A percentile compares a stretch with the other conserved stretches of the same genome.
Evolutionary conservation across 2,329 filamentous ascomycete genomes (phyloP).

Genomic region (Xylaria sp.): DNA sequence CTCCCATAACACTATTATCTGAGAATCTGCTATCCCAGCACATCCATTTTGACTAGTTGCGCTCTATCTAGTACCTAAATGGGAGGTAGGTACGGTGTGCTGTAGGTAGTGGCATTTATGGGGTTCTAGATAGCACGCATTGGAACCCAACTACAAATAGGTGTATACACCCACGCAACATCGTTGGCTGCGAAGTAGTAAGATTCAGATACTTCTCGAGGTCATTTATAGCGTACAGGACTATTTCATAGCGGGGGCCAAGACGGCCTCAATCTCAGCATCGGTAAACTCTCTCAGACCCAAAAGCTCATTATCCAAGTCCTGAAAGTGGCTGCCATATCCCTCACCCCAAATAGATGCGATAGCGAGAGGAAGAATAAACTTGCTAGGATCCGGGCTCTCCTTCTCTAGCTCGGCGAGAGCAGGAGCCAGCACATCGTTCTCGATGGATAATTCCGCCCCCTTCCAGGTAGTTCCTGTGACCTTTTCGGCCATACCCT

Average conservation of each 20-base stretch:
- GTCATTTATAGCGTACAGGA: not conserved
- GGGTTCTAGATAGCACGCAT: too few relatives aligned
- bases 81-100: too few relatives aligned
- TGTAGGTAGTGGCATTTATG: too few relatives aligned
- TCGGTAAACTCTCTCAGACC: slow-evolving; percentile 51
- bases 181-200: too few relatives aligned
- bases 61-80: too few relatives aligned
- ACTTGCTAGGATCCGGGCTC: slow-evolving; percentile 41
- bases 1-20: too few relatives aligned
- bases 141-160: too few relatives aligned
- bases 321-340: slow-evolving; percentile 48
- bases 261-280: slow-evolving; percentile 48
- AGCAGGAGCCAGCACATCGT: slow-evolving; percentile 47
- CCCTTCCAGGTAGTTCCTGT: slow-evolving; percentile 44
- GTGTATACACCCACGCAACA: too few relatives aligned
- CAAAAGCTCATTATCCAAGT: slow-evolving; percentile 54
- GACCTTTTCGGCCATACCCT: slow-evolving; percentile 49
- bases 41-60: too few relatives aligned
- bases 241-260: slow-evolving; percentile 27
- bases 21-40: too few relatives aligned
- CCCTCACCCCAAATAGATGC: slow-evolving; percentile 50
- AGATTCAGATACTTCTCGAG: too few relatives aligned
- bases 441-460: slow-evolving; percentile 42
- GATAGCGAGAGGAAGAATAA: slow-evolving; percentile 48
- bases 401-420: slow-evolving; percentile 49